These are phyloP conservation scores for Phytophthora capsici DNA, from an alignment of 352 stramenopile species.

Conservation along the genomic window DNA sequence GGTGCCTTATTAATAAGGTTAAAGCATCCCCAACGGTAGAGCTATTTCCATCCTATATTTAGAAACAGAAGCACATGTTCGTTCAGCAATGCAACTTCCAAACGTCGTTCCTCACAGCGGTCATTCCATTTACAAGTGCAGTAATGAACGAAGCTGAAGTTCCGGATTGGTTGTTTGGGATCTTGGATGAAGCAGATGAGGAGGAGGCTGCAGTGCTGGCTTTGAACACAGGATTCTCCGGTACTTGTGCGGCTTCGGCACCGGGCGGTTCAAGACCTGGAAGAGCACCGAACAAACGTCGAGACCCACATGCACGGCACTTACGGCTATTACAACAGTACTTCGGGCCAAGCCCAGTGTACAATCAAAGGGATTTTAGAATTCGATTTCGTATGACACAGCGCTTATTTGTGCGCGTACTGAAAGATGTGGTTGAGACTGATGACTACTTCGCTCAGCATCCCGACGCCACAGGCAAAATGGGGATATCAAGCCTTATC, in stretches of 20 bases:
- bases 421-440: background rate
- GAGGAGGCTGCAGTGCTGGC: no score
- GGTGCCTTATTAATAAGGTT: no score
- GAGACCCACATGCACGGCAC: background rate
- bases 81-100: no score
- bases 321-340: background rate
- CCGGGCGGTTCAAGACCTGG: background rate
- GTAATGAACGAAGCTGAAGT: no score
- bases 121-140: no score
- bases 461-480: background rate
- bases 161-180: no score
- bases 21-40: background rate
- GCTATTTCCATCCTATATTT: background rate
- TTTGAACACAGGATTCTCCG: no score
- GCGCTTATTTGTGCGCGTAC: background rate
- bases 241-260: no score
- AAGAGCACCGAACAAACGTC: background rate
- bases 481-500: conserved; percentile 4
- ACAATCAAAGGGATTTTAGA: background rate
- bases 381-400: conserved; percentile 1
- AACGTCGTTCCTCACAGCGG: background rate
- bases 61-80: background rate
- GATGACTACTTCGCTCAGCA: conserved; percentile 1
- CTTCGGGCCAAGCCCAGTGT: background rate
- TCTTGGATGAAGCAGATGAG: no score